Conservation (phyloP, 1,284 basidiomycete species). For the Xerocomus tenax region DNA sequence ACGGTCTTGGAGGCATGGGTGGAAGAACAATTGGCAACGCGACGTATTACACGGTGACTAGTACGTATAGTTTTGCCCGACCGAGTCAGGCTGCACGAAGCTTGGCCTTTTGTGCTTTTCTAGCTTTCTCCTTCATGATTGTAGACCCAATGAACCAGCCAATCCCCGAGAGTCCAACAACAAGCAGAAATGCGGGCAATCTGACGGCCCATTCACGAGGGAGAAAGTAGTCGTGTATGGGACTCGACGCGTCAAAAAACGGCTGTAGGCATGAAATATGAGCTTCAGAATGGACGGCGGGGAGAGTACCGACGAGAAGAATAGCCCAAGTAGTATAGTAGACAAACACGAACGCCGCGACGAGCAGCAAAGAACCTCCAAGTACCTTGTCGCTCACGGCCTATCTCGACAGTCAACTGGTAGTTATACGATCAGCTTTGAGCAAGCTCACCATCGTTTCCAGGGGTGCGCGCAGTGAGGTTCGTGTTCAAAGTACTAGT, state of each 20-base stretch:
- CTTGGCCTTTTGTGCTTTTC: constrained; percentile 50
- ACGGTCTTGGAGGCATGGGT: constrained; percentile 15
- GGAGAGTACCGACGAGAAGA: constrained; percentile 54
- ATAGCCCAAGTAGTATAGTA: constrained; percentile 92
- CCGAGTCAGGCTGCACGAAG: constrained; percentile 43
- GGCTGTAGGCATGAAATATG: constrained; percentile 46
- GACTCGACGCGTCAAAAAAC: constrained; percentile 68
- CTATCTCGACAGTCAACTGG: constrained; percentile 35
- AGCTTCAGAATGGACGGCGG: constrained; percentile 1
- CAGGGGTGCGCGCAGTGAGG: constrained; percentile 3
- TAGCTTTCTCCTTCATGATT: constrained; percentile 65
- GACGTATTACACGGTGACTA: not conserved
- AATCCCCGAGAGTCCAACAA: constrained; percentile 69
- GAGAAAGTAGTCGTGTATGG: constrained; percentile 74
- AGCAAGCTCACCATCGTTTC: constrained; percentile 24
- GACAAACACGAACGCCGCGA: constrained; percentile 67
- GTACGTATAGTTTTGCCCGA: not conserved
- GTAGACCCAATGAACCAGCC: constrained; percentile 73
- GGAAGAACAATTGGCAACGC: not conserved
- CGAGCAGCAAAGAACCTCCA: constrained; percentile 72
- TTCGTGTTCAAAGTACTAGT: constrained; percentile 16
- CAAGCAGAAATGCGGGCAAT: constrained; percentile 73
- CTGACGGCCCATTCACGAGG: constrained; percentile 85
- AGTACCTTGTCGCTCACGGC: constrained; percentile 73
- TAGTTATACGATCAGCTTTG: not conserved